Percentiles rank a stretch among this genome's conserved stretches.
Conservation (phyloP, 2,329 filamentous ascomycete species). For the Pseudonectria foliicola region DNA sequence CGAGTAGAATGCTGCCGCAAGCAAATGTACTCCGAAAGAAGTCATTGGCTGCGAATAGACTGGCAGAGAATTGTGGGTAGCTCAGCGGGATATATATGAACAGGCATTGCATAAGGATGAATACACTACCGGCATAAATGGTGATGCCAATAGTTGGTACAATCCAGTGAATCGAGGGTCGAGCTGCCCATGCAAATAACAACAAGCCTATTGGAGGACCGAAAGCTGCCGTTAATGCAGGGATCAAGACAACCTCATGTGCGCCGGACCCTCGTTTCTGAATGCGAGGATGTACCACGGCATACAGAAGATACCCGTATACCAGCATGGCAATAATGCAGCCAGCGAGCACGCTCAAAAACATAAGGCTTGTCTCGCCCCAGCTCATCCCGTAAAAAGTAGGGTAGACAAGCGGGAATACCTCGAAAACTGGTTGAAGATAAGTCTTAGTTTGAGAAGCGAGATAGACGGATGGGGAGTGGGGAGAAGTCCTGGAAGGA, state of each 20-base stretch:
- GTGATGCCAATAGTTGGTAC: conserved; percentile 33
- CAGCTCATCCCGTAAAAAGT: conserved; percentile 38
- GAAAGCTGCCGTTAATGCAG: conserved; percentile 29
- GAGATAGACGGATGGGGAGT: conserved; percentile 31
- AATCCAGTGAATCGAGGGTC: conserved; percentile 19
- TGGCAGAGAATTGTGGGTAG: conserved; percentile 43
- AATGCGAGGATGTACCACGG: neutral
- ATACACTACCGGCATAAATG: conserved; percentile 25
- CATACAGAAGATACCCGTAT: conserved; percentile 13
- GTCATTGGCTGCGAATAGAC: conserved; percentile 46
- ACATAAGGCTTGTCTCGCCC: conserved; percentile 33
- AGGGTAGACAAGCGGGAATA: conserved; percentile 39
- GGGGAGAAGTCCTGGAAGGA: conserved; percentile 5
- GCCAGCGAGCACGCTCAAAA: conserved; percentile 34
- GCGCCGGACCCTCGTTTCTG: neutral
- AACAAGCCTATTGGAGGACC: conserved; percentile 31
- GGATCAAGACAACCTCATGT: conserved; percentile 16
- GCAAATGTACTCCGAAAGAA: conserved; percentile 30
- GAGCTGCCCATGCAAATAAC: conserved; percentile 30
- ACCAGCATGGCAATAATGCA: conserved; percentile 28
- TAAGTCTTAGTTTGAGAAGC: conserved; percentile 48
- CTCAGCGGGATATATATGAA: conserved; percentile 30
- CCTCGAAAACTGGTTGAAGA: conserved; percentile 32
- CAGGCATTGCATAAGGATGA: conserved; percentile 21
- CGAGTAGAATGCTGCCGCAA: too few species aligned